These are phyloP conservation scores for Cutaneotrichosporon mucoides DNA, from an alignment of 1,284 basidiomycete species.

Conservation along the genomic window DNA sequence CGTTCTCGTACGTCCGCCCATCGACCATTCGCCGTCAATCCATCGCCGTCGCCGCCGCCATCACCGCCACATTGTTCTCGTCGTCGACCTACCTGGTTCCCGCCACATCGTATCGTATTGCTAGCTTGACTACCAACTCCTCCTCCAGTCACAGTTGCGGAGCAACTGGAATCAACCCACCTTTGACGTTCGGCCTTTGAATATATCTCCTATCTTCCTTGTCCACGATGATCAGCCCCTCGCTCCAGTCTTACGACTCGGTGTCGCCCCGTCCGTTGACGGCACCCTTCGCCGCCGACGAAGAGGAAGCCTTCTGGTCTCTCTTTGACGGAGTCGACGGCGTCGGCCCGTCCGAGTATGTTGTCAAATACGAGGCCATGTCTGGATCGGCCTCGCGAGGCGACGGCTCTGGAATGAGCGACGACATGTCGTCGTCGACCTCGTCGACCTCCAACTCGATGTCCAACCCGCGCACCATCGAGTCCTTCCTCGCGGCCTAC, in stretches of 20 bases:
- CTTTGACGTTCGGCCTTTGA: too few species aligned
- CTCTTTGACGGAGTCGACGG: conserved; percentile 43
- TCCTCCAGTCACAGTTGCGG: too few species aligned
- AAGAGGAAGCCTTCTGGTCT: conserved; percentile 44
- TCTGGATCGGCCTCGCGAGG: conserved; percentile 5
- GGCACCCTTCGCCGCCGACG: conserved; percentile 17
- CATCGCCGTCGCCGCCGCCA: background rate
- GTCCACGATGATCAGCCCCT: background rate
- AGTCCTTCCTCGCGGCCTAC: conserved; percentile 45
- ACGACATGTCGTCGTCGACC: conserved; percentile 3
- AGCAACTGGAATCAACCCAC: too few species aligned
- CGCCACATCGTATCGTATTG: background rate
- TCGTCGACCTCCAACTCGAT: conserved; percentile 1
- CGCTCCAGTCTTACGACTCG: background rate
- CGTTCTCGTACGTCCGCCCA: background rate
- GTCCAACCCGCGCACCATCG: conserved; percentile 29
- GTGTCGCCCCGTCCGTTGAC: background rate
- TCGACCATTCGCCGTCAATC: too few species aligned
- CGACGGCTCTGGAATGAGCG: conserved; percentile 1
- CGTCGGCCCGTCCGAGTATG: conserved; percentile 26
- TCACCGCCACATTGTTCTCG: background rate
- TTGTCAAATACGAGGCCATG: conserved; percentile 5
- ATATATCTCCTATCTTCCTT: too few species aligned
- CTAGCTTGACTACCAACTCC: too few species aligned
- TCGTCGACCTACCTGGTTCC: too few species aligned